Percentiles rank a stretch among this genome's conserved stretches.
Evolutionary conservation across 2,329 filamentous ascomycete genomes (phyloP).

Genomic region (Hypomyces perniciosus): DNA sequence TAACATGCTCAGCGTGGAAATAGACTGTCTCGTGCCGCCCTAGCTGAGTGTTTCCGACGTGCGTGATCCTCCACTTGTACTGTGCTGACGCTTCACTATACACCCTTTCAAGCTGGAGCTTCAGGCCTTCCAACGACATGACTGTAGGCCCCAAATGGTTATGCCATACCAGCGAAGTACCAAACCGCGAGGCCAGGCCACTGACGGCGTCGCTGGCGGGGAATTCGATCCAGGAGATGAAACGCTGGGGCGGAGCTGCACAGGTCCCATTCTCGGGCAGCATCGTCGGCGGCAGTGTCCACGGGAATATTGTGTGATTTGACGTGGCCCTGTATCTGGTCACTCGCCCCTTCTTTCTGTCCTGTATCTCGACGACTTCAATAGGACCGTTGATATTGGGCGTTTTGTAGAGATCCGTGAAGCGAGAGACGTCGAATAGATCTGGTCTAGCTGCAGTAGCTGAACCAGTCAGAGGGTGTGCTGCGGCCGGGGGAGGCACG

Average conservation of each 20-base stretch:
- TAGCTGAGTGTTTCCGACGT: conserved; percentile 72
- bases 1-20: conserved; percentile 68
- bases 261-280: conserved; percentile 75
- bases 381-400: conserved; percentile 53
- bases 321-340: conserved; percentile 47
- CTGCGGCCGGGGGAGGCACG: conserved; percentile 46
- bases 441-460: conserved; percentile 72
- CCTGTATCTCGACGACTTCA: conserved; percentile 34
- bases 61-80: conserved; percentile 64
- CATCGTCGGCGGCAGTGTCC: conserved; percentile 75
- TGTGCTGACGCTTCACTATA: conserved; percentile 38
- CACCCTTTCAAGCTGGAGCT: conserved; percentile 63
- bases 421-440: conserved; percentile 80
- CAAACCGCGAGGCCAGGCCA: conserved; percentile 27
- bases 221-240: conserved; percentile 64
- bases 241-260: conserved; percentile 61
- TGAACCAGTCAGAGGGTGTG: conserved; percentile 66
- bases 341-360: conserved; percentile 40
- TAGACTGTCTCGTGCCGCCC: conserved; percentile 85
- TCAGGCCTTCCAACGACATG: conserved; percentile 49
- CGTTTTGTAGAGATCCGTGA: conserved; percentile 75
- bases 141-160: conserved; percentile 39
- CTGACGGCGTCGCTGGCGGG: conserved; percentile 38
- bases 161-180: conserved; percentile 29
- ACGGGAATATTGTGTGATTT: conserved; percentile 85